These are phyloP conservation scores for Blastobotrys ciferrii DNA, from an alignment of 1,139 yeast species.

Conservation along the genomic window DNA sequence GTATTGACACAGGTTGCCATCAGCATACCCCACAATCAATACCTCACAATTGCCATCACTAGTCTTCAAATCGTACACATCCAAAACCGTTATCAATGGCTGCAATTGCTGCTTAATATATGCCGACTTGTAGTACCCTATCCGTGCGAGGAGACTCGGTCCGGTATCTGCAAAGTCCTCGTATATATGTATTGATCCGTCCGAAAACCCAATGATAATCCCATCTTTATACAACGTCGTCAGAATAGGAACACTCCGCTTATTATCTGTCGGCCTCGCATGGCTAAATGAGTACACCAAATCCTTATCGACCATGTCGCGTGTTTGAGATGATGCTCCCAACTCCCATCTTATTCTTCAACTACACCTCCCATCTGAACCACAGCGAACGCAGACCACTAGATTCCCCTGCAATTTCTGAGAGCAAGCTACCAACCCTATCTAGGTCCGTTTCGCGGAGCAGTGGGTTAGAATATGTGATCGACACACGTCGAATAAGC, in stretches of 20 bases:
- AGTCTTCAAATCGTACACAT: not conserved
- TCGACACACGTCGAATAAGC: too few relatives aligned
- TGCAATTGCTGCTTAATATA: constrained; percentile 9
- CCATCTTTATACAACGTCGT: constrained; percentile 11
- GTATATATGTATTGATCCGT: constrained; percentile 17
- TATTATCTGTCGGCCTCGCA: constrained; percentile 8
- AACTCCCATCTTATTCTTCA: too few relatives aligned
- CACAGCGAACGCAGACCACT: too few relatives aligned
- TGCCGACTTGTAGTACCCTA: constrained; percentile 12
- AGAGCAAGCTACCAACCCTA: too few relatives aligned
- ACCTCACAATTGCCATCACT: constrained; percentile 8
- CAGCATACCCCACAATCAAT: constrained; percentile 18
- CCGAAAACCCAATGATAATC: constrained; percentile 15
- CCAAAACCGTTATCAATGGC: constrained; percentile 11
- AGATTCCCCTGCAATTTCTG: too few relatives aligned
- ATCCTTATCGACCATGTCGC: too few relatives aligned
- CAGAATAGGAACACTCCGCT: constrained; percentile 11
- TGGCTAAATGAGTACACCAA: constrained; percentile 18
- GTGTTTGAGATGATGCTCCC: too few relatives aligned
- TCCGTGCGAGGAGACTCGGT: constrained; percentile 6
- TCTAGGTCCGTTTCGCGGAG: too few relatives aligned
- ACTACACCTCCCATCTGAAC: too few relatives aligned
- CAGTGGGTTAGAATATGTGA: too few relatives aligned
- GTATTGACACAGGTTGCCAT: constrained; percentile 18
- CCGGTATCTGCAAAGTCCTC: not conserved